Base-by-base conservation (phyloP, 2,329 filamentous ascomycete species). In the Fusarium sp. region DNA sequence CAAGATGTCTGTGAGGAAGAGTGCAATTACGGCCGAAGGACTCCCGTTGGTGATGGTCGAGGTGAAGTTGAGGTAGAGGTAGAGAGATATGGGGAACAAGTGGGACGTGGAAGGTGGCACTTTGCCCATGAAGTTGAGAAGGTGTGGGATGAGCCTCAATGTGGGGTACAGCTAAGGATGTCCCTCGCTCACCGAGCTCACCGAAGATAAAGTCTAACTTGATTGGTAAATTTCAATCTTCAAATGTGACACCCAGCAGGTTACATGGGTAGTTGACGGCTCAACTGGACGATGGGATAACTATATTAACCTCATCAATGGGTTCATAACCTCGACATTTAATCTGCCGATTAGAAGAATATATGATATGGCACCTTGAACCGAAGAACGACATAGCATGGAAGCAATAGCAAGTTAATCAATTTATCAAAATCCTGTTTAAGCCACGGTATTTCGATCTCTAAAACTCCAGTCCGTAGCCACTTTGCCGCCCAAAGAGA, bases 71-170 rank as follows among this genome's bases (percentile, higher is more conserved):
- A 62, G 29, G 29, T 27, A 27, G 29, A 31, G 29, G 11, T 15
- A 33, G 31, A 17, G 35, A 65, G 54, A 31, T 50, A 54, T 68
- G 59, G 63, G 41, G 59, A 62, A 62, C 59, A 63, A 64, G 67
- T 62, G 67, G 63, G 60, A 62, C 48, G 35, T 70, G 37, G 50
- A 58, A 71, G 58, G 66, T 66, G 59, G 63, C 58, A 64, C 59
- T 64, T 63, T 65, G 58, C 18, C 48, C 36, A 48, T 58, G 49
- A 58, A 48, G 58, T 63, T 54, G 55, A 58, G 52, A 37, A 60
- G 63, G 53, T 54, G 66, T 69, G 55, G 54, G 50, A 64, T 59
- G 58, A 67, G 61, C 65, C 64, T 70, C 65, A 56, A 69, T 71
- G 68, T 71, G 69, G 67, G 67, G 69, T 69, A 71, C 23, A 39